Percentiles rank a stretch among this genome's conserved stretches.
Evolutionary conservation across 208 protist species (phyloP).

Genomic region (Leishmania turanica): DNA sequence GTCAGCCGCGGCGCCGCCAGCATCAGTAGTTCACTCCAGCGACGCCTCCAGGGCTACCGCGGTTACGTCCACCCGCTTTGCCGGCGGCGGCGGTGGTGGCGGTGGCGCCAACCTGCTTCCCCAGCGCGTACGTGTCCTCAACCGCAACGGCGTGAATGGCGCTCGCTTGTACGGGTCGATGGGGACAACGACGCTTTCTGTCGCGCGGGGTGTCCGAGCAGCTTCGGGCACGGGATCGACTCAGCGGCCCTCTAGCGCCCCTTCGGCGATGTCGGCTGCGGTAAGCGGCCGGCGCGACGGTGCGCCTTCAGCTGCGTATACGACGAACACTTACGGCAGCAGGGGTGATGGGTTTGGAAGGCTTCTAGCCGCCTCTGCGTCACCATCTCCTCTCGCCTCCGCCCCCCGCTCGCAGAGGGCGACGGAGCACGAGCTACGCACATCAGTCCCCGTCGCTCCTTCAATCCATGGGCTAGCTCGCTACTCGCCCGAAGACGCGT

Average conservation of each 20-base stretch:
- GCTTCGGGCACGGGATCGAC: not conserved
- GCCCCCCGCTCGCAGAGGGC: not conserved
- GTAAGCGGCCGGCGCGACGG: not conserved
- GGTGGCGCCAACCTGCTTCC: not conserved
- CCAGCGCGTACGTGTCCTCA: not conserved
- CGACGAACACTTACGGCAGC: not conserved
- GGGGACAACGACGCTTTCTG: not conserved
- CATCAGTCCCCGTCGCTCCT: not conserved
- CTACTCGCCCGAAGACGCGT: not conserved
- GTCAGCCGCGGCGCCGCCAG: not conserved
- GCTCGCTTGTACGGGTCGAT: not conserved
- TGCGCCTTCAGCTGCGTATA: not conserved
- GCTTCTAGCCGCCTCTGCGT: not conserved
- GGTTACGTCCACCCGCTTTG: not conserved
- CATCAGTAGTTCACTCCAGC: not conserved
- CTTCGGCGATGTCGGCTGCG: not conserved
- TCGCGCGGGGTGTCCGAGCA: not conserved
- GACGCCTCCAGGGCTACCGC: not conserved
- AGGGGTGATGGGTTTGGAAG: not conserved
- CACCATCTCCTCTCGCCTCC: not conserved
- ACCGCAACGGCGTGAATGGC: not conserved
- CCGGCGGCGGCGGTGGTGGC: not conserved
- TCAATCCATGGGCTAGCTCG: not conserved
- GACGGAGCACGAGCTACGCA: not conserved
- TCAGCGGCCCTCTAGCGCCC: not conserved